A percentile compares a stretch with the other conserved stretches of the same genome.
Conservation (phyloP, 768 basidiomycete species). For the Pilatotrama ljubarskyi region DNA sequence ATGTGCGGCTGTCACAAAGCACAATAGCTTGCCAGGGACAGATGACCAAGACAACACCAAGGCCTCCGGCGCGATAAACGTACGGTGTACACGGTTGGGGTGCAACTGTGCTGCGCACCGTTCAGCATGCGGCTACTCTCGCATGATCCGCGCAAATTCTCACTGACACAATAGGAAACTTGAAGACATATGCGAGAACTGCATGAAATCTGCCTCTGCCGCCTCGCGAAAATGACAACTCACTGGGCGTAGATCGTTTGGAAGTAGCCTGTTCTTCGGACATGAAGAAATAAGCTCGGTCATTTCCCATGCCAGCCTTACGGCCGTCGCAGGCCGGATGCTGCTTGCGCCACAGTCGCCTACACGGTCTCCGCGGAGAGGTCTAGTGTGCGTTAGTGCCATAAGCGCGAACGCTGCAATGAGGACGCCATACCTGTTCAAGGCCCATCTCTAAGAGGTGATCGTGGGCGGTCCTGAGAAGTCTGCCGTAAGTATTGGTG, state of each 20-base stretch:
- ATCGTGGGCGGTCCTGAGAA: not conserved
- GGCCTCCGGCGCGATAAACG: no score
- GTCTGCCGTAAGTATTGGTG: not conserved
- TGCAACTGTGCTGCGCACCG: no score
- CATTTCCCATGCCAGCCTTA: not conserved
- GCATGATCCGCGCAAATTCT: no score
- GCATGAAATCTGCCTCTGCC: not conserved
- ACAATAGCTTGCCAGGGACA: no score
- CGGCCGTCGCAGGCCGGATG: not conserved
- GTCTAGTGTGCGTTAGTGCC: not conserved
- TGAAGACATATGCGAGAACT: no score
- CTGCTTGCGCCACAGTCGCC: not conserved
- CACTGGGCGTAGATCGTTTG: not conserved
- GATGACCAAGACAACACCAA: no score
- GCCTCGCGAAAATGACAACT: not conserved
- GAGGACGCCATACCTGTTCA: not conserved
- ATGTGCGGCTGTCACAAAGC: no score
- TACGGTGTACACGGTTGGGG: no score
- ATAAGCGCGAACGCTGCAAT: not conserved
- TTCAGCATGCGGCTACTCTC: no score
- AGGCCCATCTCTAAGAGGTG: not conserved
- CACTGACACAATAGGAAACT: no score
- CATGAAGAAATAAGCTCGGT: not conserved
- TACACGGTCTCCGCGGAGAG: conserved; percentile 4
- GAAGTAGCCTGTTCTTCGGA: not conserved